These are phyloP conservation scores for Scutellaria baicalensis DNA, from an alignment of 257 asterid species.

Conservation along the genomic window DNA sequence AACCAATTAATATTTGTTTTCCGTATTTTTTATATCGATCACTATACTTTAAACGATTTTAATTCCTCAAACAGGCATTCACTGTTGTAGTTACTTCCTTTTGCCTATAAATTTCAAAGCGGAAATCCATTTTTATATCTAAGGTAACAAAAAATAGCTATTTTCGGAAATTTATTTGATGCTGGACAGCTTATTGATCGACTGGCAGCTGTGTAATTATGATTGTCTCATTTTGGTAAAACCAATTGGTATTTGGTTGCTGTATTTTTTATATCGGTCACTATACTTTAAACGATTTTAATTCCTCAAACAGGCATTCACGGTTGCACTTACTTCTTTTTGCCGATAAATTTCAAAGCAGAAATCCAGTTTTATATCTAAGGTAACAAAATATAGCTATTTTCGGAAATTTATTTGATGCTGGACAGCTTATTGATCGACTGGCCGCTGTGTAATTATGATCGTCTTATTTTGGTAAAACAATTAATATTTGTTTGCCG, in stretches of 20 bases:
- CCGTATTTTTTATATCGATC: not conserved
- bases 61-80: too few species aligned
- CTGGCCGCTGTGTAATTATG: not conserved
- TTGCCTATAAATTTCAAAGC: not conserved
- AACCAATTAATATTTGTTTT: conserved; percentile 3
- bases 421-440: not conserved
- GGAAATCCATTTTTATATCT: not conserved
- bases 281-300: not conserved
- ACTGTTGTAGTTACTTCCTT: not conserved
- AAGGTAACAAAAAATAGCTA: conserved; percentile 2
- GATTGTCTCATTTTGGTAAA: not conserved
- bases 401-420: not conserved
- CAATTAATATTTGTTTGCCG: conserved; percentile 6
- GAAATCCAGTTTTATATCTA: not conserved
- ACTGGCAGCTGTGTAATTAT: not conserved
- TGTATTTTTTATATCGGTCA: not conserved
- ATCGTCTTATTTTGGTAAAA: not conserved
- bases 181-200: not conserved
- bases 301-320: not conserved
- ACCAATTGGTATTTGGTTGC: conserved; percentile 5
- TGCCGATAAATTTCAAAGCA: not conserved
- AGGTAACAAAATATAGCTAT: conserved; percentile 3
- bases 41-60: too few species aligned
- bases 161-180: not conserved
- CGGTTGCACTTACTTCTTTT: not conserved